Base-by-base conservation (phyloP, 495 filamentous ascomycete genomes). In the Trichoderma virens region DNA sequence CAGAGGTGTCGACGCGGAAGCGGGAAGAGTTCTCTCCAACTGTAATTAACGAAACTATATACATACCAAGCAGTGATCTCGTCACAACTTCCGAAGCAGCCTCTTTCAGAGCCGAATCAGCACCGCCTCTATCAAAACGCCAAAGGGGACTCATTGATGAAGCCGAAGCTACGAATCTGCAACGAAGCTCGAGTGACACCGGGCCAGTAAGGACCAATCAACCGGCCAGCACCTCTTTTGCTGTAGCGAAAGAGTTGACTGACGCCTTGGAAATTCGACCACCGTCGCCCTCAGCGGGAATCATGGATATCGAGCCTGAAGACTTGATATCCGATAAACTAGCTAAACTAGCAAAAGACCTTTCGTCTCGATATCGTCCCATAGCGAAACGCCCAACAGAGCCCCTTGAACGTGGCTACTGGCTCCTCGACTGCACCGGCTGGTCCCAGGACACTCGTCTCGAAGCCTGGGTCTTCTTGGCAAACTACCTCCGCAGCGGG, bases 341-440 rank as follows among this genome's bases (percentile, higher is more conserved):
- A 16, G 67, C 73, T 3, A 76, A 82, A 68, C 74, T 90, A 4
- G 78, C 79, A 0, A 62, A 67, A 3, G 80, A 85, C 9, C 79
- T 88, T 43, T 83, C 4, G 11, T 67, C 0, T 73, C 81, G 79
- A 0, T 90, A 81, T 69, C 76, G 67, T n/a, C 87, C 87, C 2
- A 61, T 64, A n/a, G 64, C 65, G 0, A 70, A 72, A 3, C 82
- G 89, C 5, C 67, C 69, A 0, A 74, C 89, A 0, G 75, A 81
- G 9, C 72, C 71, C 0, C 77, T 84, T 18, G 90, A 93, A 69
- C 75, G 89, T 32, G 90, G 90, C 20, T 82, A 88, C 71, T 93
- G 90, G 90, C 70, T 74, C 14, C 59, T 92, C 2, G 78, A 80
- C 25, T 80, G 84, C 63, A 66, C 71, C 5, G 65, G 73, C 13